A percentile compares a stretch with the other conserved stretches of the same genome.
Evolutionary conservation across 31 red algal species (phyloP).

Genomic region (Endocladia muricata): DNA sequence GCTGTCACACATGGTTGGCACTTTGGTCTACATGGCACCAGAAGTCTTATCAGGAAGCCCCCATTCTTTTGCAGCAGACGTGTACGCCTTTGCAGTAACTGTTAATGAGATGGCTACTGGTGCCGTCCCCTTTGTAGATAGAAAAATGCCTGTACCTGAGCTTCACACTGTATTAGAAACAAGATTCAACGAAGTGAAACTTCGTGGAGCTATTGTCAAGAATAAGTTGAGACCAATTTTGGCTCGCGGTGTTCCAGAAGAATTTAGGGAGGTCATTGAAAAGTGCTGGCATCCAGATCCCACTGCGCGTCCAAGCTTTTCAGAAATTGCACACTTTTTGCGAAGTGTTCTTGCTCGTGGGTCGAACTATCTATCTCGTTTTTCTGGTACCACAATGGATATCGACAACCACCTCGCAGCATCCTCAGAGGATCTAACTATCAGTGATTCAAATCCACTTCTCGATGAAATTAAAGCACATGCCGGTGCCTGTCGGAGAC

Average conservation of each 20-base stretch:
- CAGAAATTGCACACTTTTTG: slow-evolving; percentile 33
- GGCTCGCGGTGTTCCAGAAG: slow-evolving; percentile 48
- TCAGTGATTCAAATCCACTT: slow-evolving; percentile 22
- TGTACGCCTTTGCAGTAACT: slow-evolving; percentile 88
- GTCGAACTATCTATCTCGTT: slow-evolving; percentile 19
- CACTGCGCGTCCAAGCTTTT: slow-evolving; percentile 51
- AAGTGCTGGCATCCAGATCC: slow-evolving; percentile 82
- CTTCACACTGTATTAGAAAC: slow-evolving; percentile 96
- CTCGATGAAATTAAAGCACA: slow-evolving; percentile 29
- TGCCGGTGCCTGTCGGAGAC: slow-evolving; percentile 4
- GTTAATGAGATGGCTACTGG: slow-evolving; percentile 86
- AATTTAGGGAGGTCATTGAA: slow-evolving; percentile 66
- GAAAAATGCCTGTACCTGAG: slow-evolving; percentile 83
- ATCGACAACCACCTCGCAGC: slow-evolving; percentile 43
- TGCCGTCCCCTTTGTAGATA: slow-evolving; percentile 90
- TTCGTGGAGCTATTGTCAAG: slow-evolving; percentile 86
- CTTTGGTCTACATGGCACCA: slow-evolving; percentile 93
- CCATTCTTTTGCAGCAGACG: slow-evolving; percentile 79
- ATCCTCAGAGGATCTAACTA: slow-evolving; percentile 17
- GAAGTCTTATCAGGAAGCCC: slow-evolving; percentile 76
- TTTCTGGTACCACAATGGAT: slow-evolving; percentile 52
- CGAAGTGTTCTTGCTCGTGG: slow-evolving; percentile 21
- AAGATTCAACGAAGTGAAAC: slow-evolving; percentile 88
- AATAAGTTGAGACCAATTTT: slow-evolving; percentile 79
- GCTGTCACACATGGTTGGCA: slow-evolving; percentile 93